phyloP scores from a whole-genome alignment of 2,329 filamentous ascomycete species.

The Periconia sp. region DNA sequence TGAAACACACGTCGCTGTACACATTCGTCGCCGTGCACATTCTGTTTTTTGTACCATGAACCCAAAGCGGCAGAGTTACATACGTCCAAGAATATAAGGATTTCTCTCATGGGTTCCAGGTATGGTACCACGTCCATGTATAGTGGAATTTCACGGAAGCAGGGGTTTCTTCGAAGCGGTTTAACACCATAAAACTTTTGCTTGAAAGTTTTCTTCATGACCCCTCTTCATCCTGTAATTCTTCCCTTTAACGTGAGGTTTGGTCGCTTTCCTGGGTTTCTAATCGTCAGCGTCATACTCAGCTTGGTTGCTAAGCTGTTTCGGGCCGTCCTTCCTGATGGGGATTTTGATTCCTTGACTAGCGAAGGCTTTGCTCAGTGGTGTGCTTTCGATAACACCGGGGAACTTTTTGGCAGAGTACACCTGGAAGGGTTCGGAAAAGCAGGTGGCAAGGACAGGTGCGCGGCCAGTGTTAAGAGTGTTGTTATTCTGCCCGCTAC shows the following conservation, averaged over 20 bases:
- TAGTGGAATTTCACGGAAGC: no score
- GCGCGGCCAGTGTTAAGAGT: constrained; percentile 73
- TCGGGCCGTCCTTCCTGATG: constrained; percentile 79
- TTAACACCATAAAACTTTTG: no score
- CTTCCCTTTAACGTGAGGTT: background rate
- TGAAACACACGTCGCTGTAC: no score
- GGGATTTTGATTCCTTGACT: constrained; percentile 95
- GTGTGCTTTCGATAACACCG: constrained; percentile 91
- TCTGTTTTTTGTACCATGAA: no score
- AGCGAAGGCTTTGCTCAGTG: constrained; percentile 89
- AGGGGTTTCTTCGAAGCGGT: no score
- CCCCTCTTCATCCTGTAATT: background rate
- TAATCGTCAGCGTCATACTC: constrained; percentile 48
- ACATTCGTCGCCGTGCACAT: no score
- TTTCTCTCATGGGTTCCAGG: no score
- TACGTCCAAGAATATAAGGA: no score
- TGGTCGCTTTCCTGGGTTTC: background rate
- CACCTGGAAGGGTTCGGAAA: constrained; percentile 88
- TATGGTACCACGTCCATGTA: no score
- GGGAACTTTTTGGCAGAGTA: constrained; percentile 98
- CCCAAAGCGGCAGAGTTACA: no score
- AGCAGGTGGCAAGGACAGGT: constrained; percentile 80
- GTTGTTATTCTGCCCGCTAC: constrained; percentile 51
- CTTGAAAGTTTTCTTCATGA: no score
- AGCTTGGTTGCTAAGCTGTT: constrained; percentile 48